Evolutionary conservation across 2,329 filamentous ascomycete species (phyloP).

Genomic region (Colletotrichum salicis): DNA sequence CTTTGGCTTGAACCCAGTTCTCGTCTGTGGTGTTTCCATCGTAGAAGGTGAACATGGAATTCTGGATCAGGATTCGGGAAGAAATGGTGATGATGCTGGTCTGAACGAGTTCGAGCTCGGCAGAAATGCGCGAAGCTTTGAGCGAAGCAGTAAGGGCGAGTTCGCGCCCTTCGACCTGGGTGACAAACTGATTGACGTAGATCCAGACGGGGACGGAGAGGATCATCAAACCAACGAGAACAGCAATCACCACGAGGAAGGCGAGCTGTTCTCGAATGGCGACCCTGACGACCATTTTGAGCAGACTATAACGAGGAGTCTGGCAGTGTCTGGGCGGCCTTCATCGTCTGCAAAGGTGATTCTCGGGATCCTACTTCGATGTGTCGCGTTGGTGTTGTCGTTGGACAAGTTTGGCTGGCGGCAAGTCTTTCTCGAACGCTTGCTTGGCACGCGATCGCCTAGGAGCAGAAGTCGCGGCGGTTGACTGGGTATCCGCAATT

Average conservation of each 20-base stretch:
- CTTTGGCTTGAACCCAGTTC: conserved; percentile 70
- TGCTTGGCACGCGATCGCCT: conserved; percentile 24
- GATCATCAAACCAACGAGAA: conserved; percentile 79
- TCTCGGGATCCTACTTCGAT: not conserved
- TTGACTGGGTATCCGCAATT: conserved; percentile 12
- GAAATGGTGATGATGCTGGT: conserved; percentile 78
- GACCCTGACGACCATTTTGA: conserved; percentile 72
- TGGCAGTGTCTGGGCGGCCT: conserved; percentile 21
- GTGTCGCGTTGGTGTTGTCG: conserved; percentile 3
- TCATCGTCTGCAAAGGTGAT: conserved; percentile 34
- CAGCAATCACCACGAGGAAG: conserved; percentile 79
- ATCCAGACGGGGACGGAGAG: conserved; percentile 81
- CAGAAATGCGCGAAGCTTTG: conserved; percentile 83
- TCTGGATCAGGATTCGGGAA: conserved; percentile 71
- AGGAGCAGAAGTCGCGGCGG: conserved; percentile 5
- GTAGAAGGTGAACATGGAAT: conserved; percentile 63
- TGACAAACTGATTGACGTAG: conserved; percentile 66
- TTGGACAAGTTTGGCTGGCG: not conserved
- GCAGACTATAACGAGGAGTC: conserved; percentile 33
- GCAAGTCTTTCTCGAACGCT: not conserved
- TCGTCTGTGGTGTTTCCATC: conserved; percentile 61
- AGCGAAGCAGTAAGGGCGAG: conserved; percentile 84
- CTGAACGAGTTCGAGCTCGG: conserved; percentile 82
- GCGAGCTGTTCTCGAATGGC: conserved; percentile 89
- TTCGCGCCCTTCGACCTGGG: conserved; percentile 65